Evolutionary conservation across 352 stramenopile genomes (phyloP).

Genomic region (Globisporangium camurandrum): DNA sequence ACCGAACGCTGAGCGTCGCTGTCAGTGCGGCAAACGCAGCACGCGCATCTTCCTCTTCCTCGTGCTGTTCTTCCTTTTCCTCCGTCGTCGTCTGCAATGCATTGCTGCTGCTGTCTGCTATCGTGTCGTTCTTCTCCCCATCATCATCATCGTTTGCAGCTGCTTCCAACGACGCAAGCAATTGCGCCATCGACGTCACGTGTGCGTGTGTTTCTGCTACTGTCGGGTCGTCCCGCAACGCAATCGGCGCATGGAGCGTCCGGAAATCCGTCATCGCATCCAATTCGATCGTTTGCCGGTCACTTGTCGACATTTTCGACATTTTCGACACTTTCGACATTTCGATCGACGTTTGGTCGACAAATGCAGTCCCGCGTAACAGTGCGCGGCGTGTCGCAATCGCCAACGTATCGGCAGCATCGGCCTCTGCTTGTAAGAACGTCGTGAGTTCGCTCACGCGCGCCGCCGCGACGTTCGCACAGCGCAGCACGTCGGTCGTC

Average conservation of each 20-base stretch:
- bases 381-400: slow-evolving; percentile 58
- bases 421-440: slow-evolving; percentile 67
- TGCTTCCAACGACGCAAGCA: slow-evolving; percentile 65
- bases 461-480: slow-evolving; percentile 67
- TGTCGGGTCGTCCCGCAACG: slow-evolving; percentile 53
- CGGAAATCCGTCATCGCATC: slow-evolving; percentile 80
- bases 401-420: slow-evolving; percentile 62
- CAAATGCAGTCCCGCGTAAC: slow-evolving; percentile 65
- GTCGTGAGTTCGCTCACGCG: slow-evolving; percentile 74
- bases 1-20: slow-evolving; percentile 21
- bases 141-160: slow-evolving; percentile 26
- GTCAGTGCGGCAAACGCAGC: slow-evolving; percentile 61
- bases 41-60: too few species aligned
- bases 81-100: slow-evolving; percentile 19
- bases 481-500: slow-evolving; percentile 57
- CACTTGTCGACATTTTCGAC: slow-evolving; percentile 8
- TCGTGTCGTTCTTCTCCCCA: slow-evolving; percentile 9
- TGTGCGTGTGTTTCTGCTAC: slow-evolving; percentile 41
- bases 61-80: too few species aligned
- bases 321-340: too few species aligned
- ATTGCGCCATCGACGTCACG: slow-evolving; percentile 61
- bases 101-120: background rate
- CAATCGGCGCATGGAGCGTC: slow-evolving; percentile 68
- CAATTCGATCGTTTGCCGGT: slow-evolving; percentile 43
- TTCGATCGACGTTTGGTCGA: slow-evolving; percentile 42